Conservation (phyloP, 805 yeast genomes). For the Candida railenensis region DNA sequence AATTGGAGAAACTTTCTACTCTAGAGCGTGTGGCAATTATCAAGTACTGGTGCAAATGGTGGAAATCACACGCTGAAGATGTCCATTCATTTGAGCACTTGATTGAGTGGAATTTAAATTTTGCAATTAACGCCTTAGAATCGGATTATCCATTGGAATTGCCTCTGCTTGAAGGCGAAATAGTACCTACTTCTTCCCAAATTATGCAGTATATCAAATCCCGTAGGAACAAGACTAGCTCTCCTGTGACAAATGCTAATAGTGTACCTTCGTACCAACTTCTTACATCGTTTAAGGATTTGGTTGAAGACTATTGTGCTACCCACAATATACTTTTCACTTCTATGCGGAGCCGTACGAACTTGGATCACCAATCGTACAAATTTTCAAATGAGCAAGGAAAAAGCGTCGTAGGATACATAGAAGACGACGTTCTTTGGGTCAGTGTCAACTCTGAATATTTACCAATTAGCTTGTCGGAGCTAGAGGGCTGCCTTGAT, state of each 20-base stretch:
- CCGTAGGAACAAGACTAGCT: conserved; percentile 1
- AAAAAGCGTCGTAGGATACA: conserved; percentile 41
- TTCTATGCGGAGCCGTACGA: conserved; percentile 30
- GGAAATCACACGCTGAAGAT: not conserved
- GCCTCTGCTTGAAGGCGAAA: not conserved
- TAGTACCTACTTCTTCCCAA: not conserved
- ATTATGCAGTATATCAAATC: not conserved
- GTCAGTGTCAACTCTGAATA: conserved; percentile 32
- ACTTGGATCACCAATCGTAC: conserved; percentile 45
- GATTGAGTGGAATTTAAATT: conserved; percentile 21
- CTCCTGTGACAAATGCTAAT: conserved; percentile 14
- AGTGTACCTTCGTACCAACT: conserved; percentile 46
- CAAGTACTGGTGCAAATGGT: conserved; percentile 4
- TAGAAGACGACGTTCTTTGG: conserved; percentile 69
- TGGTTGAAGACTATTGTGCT: conserved; percentile 61
- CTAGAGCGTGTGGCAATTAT: not conserved
- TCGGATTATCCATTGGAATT: not conserved
- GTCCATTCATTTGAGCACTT: not conserved
- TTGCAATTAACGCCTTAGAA: conserved; percentile 9
- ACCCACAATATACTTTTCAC: conserved; percentile 45
- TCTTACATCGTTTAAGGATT: conserved; percentile 57
- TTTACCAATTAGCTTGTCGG: conserved; percentile 43
- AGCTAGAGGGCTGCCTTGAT: conserved; percentile 11
- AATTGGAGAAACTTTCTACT: conserved; percentile 11
- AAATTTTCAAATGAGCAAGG: conserved; percentile 34